Conservation (phyloP, 257 asterid species). For the Nicotiana otophora region DNA sequence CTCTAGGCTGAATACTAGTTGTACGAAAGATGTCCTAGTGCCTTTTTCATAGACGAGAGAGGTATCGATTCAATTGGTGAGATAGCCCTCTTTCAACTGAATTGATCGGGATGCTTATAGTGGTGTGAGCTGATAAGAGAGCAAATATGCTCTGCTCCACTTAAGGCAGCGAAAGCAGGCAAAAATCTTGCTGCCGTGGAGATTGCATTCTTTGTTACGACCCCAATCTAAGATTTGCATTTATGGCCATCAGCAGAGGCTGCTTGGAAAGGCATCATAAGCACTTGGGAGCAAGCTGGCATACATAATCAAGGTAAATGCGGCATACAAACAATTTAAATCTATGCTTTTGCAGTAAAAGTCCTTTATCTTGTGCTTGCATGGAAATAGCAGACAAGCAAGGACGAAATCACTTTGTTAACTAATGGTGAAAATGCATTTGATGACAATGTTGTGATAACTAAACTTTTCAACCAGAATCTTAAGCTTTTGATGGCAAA, state of each 20-base stretch:
- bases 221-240: constrained; percentile 2
- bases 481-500: constrained; percentile 21
- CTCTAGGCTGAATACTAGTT: not conserved
- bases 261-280: constrained; percentile 17
- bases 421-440: constrained; percentile 22
- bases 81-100: no score
- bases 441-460: constrained; percentile 22
- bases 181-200: no score
- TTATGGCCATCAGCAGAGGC: constrained; percentile 18
- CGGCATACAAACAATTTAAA: no score
- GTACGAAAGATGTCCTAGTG: not conserved
- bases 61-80: no score
- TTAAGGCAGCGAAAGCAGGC: no score
- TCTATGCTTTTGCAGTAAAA: not conserved
- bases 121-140: no score
- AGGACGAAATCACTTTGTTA: constrained; percentile 23
- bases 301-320: constrained; percentile 14
- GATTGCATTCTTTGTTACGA: no score
- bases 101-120: no score
- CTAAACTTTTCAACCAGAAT: constrained; percentile 21
- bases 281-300: constrained; percentile 28
- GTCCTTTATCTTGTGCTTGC: no score
- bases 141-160: no score
- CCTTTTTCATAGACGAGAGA: no score
- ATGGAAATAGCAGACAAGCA: constrained; percentile 13